Evolutionary conservation across 1,284 basidiomycete species (phyloP), one percentile per base, ranked within the genome.

Genomic region (Heterobasidion parviporum): DNA sequence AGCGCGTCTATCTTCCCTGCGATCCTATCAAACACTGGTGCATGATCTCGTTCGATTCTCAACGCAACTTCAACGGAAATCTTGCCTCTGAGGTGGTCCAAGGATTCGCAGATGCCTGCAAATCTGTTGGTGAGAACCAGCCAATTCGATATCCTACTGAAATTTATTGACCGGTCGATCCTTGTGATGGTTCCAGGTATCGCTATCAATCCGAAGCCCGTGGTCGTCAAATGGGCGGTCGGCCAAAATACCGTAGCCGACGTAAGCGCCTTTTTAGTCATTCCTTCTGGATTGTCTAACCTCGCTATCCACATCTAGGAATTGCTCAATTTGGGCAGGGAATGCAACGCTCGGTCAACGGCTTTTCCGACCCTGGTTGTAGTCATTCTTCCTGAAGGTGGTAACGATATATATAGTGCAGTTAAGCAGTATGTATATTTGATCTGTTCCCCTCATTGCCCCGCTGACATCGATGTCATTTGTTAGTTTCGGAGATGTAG

Each of bases 401-500:
- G 81, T 0, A 82, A 85, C 45, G 85, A 89, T 53, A 79, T 89
- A 16, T 91, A 90, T 63, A 83, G 77, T 1, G 79, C 80, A 15
- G 78, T 90, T 10, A 91, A 91, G 68, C 82, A 87, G 87, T 89
- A 65, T 61, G 84, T 44, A 18, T 41, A 52, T 35, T 59, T 10
- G 58, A 18, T 26, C 38, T 15, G 26, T 8, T 15, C 4, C 9
- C 6, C 16, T 55, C 26, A 5, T 26, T 26, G 5, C 26, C 26
- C 5, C 1, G 26, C 26, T 26, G 6, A 26, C 26, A 26, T 26
- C 26, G 26, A 26, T 26, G 26, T 26, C 26, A 26, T 26, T 26
- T 26, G 26, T 6, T 57, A 89, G 86, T 61, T 89, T 89, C 55
- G 87, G 87, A 15, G 87, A 89, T 63, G 71, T 87, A 38, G 70